Evolutionary conservation across 495 filamentous ascomycete genomes (phyloP).

Genomic region (Hypoxylon fragiforme): DNA sequence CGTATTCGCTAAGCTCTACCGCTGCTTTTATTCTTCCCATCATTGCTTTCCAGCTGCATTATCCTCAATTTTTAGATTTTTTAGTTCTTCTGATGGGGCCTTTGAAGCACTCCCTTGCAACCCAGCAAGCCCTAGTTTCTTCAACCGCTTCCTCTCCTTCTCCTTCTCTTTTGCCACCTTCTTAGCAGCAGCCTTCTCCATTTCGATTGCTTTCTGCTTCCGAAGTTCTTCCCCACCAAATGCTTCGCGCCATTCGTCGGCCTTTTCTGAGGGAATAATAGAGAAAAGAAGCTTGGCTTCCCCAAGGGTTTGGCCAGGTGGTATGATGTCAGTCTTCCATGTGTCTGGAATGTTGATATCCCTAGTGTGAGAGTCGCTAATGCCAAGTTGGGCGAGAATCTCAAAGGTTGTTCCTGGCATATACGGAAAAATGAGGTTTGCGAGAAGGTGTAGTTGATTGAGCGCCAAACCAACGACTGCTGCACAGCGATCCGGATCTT

Average conservation of each 20-base stretch:
- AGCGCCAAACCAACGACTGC: constrained; percentile 81
- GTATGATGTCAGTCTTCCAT: constrained; percentile 64
- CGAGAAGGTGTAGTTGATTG: constrained; percentile 80
- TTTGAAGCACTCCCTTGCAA: constrained; percentile 32
- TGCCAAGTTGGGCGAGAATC: constrained; percentile 70
- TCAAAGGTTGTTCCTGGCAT: constrained; percentile 77
- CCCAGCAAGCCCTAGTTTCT: constrained; percentile 47
- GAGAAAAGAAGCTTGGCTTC: constrained; percentile 82
- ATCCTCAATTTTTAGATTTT: constrained; percentile 19
- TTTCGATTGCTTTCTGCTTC: constrained; percentile 24
- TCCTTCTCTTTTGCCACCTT: constrained; percentile 55
- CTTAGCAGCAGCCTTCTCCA: constrained; percentile 63
- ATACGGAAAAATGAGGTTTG: constrained; percentile 76
- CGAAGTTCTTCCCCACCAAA: constrained; percentile 69
- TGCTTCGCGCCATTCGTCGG: constrained; percentile 75
- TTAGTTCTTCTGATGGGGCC: constrained; percentile 31
- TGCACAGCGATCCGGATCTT: constrained; percentile 71
- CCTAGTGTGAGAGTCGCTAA: constrained; percentile 44
- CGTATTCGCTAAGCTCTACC: constrained; percentile 1
- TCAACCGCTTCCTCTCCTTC: constrained; percentile 53
- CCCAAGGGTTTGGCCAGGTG: constrained; percentile 78
- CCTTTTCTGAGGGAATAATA: constrained; percentile 80
- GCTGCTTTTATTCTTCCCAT: constrained; percentile 3
- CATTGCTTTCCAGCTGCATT: background rate
- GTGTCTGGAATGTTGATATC: constrained; percentile 71